Evolutionary conservation across 768 basidiomycete species (phyloP), one percentile per base, ranked within the genome.

Genomic region (Tubosaeta brunneosetosa): DNA sequence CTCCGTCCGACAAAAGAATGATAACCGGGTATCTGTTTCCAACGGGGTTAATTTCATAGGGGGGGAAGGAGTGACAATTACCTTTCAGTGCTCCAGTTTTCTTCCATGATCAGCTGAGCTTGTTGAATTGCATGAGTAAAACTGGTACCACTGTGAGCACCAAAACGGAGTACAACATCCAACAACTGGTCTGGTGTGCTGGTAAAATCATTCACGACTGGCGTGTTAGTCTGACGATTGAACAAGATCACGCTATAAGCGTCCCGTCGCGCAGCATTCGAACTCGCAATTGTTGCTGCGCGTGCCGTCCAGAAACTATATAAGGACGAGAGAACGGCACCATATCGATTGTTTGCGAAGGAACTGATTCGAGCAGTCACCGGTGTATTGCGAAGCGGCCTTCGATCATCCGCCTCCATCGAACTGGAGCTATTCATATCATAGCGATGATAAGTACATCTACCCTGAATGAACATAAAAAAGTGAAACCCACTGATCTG

Each of bases 301-400:
- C 83, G 74, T 0, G 84, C 75, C 12, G 66, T 55, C 83, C 83
- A 85, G 61, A 85, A 85, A 16, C 70, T 68, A 49, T 81, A 62
- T 7, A 84, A 58, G 0, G 83, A 76, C 0, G 81, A 79, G 38
- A 77, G 78, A 0, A 83, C 84, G 0, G 83, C 81, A 1, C 83
- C 83, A 16, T 82, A 72, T 27, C 83, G 67, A 55, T 85, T 77
- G 52, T 80, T 63, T 37, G 69, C 66, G 0, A 49, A 56, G 11
- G 60, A 61, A 7, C 57, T 50, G 41, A 83, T 81, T 33, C 59
- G 60, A 16, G 63, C 53, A 4, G 74, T 70, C 4, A 52, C 68
- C 0, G 80, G 78, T 2, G 77, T 75, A 43, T 73, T 68, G 1
- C 61, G 59, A 4, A 83, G 70, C 0, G 83, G 83, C 1, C 44